These are phyloP conservation scores for Bromus sterilis DNA, from an alignment of 176 grass and related monocot species.

Conservation along the genomic window DNA sequence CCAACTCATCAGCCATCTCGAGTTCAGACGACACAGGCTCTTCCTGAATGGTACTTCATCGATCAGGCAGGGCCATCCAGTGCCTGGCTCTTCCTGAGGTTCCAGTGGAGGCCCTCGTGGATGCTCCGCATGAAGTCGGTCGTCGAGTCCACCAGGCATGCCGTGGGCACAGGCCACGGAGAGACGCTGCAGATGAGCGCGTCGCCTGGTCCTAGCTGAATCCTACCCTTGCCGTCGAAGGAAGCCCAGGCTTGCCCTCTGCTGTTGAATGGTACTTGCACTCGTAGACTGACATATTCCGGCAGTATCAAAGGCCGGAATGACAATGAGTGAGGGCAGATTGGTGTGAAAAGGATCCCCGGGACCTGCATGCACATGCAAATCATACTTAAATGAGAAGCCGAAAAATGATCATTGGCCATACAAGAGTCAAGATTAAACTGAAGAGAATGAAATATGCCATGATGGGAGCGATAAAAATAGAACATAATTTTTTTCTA, in stretches of 20 bases:
- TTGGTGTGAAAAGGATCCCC: constrained; percentile 82
- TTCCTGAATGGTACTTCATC: neutral
- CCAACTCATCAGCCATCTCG: neutral
- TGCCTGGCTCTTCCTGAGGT: constrained; percentile 61
- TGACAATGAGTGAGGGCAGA: constrained; percentile 70
- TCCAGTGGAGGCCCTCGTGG: constrained; percentile 78
- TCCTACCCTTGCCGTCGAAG: constrained; percentile 75
- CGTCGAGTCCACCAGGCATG: constrained; percentile 64
- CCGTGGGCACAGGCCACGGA: constrained; percentile 62
- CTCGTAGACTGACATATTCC: constrained; percentile 52
- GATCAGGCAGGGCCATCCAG: constrained; percentile 39
- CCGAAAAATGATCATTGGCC: neutral
- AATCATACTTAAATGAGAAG: constrained; percentile 8
- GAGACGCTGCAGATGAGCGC: constrained; percentile 66
- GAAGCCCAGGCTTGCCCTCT: constrained; percentile 81
- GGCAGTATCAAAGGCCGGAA: constrained; percentile 59
- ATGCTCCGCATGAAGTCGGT: constrained; percentile 60
- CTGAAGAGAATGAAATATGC: neutral
- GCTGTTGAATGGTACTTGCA: constrained; percentile 71
- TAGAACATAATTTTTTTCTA: neutral
- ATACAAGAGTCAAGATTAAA: neutral
- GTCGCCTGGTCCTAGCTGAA: constrained; percentile 52
- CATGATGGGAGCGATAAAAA: neutral
- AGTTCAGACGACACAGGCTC: neutral
- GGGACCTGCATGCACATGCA: constrained; percentile 45